Evolutionary conservation across 257 asterid genomes (phyloP), one percentile per base, ranked within the genome.

Genomic region (Solanum dulcamara): DNA sequence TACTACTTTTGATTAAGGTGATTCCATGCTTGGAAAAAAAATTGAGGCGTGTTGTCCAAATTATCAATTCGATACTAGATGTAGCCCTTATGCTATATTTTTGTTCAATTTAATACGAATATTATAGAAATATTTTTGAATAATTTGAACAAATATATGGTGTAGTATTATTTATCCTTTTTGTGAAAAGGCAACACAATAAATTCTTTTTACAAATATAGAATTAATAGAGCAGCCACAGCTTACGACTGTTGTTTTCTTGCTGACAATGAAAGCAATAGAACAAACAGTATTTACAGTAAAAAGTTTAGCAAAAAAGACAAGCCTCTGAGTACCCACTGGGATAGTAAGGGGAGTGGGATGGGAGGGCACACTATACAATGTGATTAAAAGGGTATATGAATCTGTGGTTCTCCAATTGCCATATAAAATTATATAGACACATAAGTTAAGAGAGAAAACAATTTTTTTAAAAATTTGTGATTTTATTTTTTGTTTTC

Each of bases 241-340:
- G 15, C 77, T 22, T 35, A 44, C 22, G 20, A 13, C 62, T 46
- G 28, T 7, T 44, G 83, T 77, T 28, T 15, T 26, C 38, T 77
- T 26, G 40, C 83, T 46, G 60, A 46, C 62, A 17, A 4, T 77
- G 62, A 77, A 24, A 46, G 62, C 37, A 77, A 77, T 62, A 46
- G 15, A 8, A 44, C 83, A 77, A 44, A 44, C 11, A 46, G 80
- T 71, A 3, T 75, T 77, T 77, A 28, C 60, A 77, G 83, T 77
- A 77, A 26, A 74, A 67, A 66, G 74, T 77, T 46, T 46, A 77
- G 3, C 42, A 15, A 77, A 77, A 68, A 77, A 30, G 83, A 77
- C 83, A 77, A 67, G 10, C 4, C 5, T 26, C 40, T 77, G 83
- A 77, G 60, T 6, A 46, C 7, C 82, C 62, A 77, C 62, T 33